Percentiles rank a stretch among this genome's conserved stretches.
These are phyloP conservation scores for Pythium rhizo-oryzae DNA, from an alignment of 352 stramenopile species.

Conservation along the genomic window DNA sequence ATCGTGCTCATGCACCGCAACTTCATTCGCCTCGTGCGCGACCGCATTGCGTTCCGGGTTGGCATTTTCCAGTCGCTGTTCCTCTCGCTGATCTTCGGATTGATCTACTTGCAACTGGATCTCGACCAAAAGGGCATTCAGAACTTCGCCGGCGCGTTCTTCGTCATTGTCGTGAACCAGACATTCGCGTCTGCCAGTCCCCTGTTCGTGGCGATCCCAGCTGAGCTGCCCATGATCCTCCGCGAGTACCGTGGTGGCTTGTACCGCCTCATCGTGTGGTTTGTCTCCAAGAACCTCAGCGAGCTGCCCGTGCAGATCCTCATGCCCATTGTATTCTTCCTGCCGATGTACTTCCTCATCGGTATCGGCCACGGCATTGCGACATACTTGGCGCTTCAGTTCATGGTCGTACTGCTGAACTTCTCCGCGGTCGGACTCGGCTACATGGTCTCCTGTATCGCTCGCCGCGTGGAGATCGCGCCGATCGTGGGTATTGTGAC, in stretches of 20 bases:
- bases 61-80: conserved; percentile 34
- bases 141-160: conserved; percentile 50
- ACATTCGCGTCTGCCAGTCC: conserved; percentile 36
- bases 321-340: conserved; percentile 10
- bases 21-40: conserved; percentile 53
- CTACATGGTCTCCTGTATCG: conserved; percentile 46
- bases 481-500: conserved; percentile 40
- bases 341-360: conserved; percentile 16
- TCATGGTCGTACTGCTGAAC: conserved; percentile 19
- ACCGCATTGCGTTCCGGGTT: conserved; percentile 33
- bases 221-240: conserved; percentile 35
- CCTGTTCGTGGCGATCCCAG: conserved; percentile 27
- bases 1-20: conserved; percentile 27
- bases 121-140: conserved; percentile 45
- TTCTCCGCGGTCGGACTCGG: conserved; percentile 34
- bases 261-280: conserved; percentile 42
- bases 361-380: conserved; percentile 33
- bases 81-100: conserved; percentile 38
- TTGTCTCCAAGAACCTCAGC: conserved; percentile 32
- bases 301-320: conserved; percentile 17
- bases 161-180: conserved; percentile 49
- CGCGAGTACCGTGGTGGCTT: conserved; percentile 47
- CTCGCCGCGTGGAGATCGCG: conserved; percentile 32
- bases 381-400: background rate
- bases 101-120: conserved; percentile 54